Evolutionary conservation across 1,139 yeast genomes (phyloP).

Genomic region (Zygoascus meyerae): DNA sequence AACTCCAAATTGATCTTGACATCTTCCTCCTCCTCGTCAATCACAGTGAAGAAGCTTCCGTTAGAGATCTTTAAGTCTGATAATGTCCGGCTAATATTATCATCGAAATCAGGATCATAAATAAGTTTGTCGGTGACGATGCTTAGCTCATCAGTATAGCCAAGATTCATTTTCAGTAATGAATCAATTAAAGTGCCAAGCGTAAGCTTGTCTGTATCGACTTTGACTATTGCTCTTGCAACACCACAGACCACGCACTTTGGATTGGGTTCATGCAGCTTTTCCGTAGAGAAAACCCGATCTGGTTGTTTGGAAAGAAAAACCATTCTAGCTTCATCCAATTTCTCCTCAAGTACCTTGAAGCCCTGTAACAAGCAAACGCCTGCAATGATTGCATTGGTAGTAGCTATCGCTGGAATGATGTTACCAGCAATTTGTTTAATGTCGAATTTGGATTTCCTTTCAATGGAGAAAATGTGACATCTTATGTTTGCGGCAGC

Average conservation of each 20-base stretch:
- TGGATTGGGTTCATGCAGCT: constrained; percentile 54
- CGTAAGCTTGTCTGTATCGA: constrained; percentile 32
- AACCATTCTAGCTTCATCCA: constrained; percentile 40
- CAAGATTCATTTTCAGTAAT: constrained; percentile 43
- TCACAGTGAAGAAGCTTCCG: constrained; percentile 60
- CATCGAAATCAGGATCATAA: constrained; percentile 87
- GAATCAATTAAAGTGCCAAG: constrained; percentile 44
- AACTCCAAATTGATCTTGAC: constrained; percentile 60
- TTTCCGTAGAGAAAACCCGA: constrained; percentile 61
- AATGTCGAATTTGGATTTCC: constrained; percentile 75
- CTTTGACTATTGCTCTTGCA: constrained; percentile 45
- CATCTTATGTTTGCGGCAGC: constrained; percentile 85
- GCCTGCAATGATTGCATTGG: constrained; percentile 93
- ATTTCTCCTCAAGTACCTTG: constrained; percentile 39
- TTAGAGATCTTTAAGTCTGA: constrained; percentile 49
- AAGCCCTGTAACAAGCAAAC: constrained; percentile 70
- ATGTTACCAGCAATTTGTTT: constrained; percentile 96
- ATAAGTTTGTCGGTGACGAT: constrained; percentile 59
- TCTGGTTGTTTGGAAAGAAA: constrained; percentile 63
- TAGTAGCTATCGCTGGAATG: constrained; percentile 97
- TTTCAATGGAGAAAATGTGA: constrained; percentile 60
- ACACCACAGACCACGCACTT: constrained; percentile 71
- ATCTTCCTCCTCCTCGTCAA: constrained; percentile 69
- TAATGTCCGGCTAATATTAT: constrained; percentile 51
- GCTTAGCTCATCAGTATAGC: constrained; percentile 61